Percentiles rank a stretch among this genome's conserved stretches.
Evolutionary conservation across 306 rosid species (phyloP).

Genomic region (Begonia fuchsioides): DNA sequence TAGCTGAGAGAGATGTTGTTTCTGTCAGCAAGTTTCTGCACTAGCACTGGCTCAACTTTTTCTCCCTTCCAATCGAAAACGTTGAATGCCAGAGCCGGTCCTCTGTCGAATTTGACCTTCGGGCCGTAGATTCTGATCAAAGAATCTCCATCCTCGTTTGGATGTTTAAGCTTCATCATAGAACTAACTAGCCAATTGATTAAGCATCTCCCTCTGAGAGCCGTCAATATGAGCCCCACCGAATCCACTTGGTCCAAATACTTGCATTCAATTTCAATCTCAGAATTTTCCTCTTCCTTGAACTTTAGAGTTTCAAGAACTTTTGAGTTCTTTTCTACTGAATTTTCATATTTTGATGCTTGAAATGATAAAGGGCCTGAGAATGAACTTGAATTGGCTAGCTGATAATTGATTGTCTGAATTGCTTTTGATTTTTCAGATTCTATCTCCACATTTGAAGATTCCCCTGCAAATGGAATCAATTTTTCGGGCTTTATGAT

Average conservation of each 20-base stretch:
- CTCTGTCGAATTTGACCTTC: constrained; percentile 63
- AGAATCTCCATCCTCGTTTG: constrained; percentile 40
- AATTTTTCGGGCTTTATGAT: constrained; percentile 37
- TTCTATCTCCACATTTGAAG: constrained; percentile 35
- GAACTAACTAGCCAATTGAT: constrained; percentile 82
- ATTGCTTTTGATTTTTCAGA: constrained; percentile 18
- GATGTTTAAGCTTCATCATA: constrained; percentile 72
- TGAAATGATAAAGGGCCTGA: constrained; percentile 39
- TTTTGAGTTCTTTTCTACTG: constrained; percentile 1
- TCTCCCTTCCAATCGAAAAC: constrained; percentile 90
- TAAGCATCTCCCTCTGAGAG: constrained; percentile 57
- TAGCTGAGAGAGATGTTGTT: constrained; percentile 67
- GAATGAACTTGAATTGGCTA: constrained; percentile 34
- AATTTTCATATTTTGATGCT: constrained; percentile 11
- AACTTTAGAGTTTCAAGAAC: too few relatives aligned
- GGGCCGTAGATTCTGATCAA: constrained; percentile 76
- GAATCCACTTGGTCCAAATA: constrained; percentile 71
- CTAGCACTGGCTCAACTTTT: constrained; percentile 72
- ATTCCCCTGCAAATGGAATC: constrained; percentile 27
- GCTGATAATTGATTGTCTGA: too few relatives aligned
- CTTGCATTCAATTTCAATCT: constrained; percentile 32
- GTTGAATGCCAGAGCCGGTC: constrained; percentile 85
- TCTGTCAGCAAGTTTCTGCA: constrained; percentile 85
- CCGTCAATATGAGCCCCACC: constrained; percentile 33
- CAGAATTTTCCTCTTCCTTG: too few relatives aligned